phyloP scores from a whole-genome alignment of 1,139 yeast genomes.

The Suzukiozyma palmioleophila region DNA sequence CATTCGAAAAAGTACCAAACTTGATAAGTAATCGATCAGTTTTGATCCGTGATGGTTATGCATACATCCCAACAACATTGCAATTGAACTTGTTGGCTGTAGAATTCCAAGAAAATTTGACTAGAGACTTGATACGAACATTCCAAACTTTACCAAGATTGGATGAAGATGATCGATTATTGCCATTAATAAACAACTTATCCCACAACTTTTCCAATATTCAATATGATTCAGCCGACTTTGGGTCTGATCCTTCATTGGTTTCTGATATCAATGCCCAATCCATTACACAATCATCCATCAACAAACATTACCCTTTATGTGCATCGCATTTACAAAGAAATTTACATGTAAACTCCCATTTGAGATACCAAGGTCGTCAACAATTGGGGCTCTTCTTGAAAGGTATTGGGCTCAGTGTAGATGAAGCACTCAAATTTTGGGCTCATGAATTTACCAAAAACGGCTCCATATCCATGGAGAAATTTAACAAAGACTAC shows the following conservation, averaged over 20 bases:
- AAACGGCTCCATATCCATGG: conserved; percentile 50
- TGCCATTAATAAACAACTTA: conserved; percentile 77
- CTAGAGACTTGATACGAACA: conserved; percentile 55
- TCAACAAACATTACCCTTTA: conserved; percentile 70
- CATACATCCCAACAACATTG: conserved; percentile 79
- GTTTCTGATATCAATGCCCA: conserved; percentile 58
- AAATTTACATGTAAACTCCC: conserved; percentile 57
- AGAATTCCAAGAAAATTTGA: conserved; percentile 60
- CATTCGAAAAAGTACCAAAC: conserved; percentile 80
- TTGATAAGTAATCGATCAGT: conserved; percentile 69
- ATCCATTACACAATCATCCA: conserved; percentile 52
- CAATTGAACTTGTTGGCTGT: conserved; percentile 65
- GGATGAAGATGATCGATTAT: conserved; percentile 86
- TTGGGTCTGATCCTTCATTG: conserved; percentile 27
- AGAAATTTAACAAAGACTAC: conserved; percentile 83
- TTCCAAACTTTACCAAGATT: conserved; percentile 77
- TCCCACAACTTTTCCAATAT: conserved; percentile 66
- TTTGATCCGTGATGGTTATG: conserved; percentile 62
- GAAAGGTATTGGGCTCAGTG: conserved; percentile 81
- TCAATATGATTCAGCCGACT: conserved; percentile 41
- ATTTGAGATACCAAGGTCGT: conserved; percentile 78
- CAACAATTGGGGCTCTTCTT: conserved; percentile 80
- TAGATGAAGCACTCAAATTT: conserved; percentile 83
- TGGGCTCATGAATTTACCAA: conserved; percentile 75
- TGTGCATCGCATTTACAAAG: conserved; percentile 72